Evolutionary conservation across 1,284 basidiomycete species (phyloP), one percentile per base, ranked within the genome.

Genomic region (Pholiota adiposa): DNA sequence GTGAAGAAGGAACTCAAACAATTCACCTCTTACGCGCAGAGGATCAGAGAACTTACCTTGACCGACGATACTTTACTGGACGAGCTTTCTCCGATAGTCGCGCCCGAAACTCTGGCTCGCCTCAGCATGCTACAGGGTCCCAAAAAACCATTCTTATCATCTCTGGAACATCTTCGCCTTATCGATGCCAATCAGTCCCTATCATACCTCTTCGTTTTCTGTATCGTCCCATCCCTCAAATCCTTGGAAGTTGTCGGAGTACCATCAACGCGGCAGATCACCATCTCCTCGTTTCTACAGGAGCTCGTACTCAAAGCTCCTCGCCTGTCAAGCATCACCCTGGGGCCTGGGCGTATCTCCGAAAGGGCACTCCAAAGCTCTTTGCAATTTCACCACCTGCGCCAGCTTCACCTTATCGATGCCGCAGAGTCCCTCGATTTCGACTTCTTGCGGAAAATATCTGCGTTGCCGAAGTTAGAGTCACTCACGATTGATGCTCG

Each of bases 161-260:
- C 55, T 19, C 31, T 57, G 34, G 34, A 57, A 40, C 12, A 21
- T 7, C 55, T 57, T 51, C 38, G 9, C 25, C 18, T 57, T 46
- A 21, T 49, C 43, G 36, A 43, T 11, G 46, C 55, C 3, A 38
- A 49, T 18, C 16, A 46, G n/a, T 12, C 55, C 2, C 16, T 57
- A 34, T n/a, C 5, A 11, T 51, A 57, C 18, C 31, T 50, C 23
- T 19, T 41, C 6, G 41, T 51, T 16, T 57, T 56, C 4, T 56
- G 43, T 25, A 8, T 40, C 21, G 29, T 29, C 12, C 46, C 46
- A 1, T 57, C 55, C 11, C 48, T 57, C 25, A n/a, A 27, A n/a
- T n/a, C 36, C 4, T 19, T 57, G 3, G 36, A 51, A 19, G 19
- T 51, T 23, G 33, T 29, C 34, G 27, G n/a, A 21, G 43, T 51